A percentile compares a stretch with the other conserved stretches of the same genome.
Evolutionary conservation across 495 filamentous ascomycete genomes (phyloP).

Genomic region (Hypoxylon fuscum): DNA sequence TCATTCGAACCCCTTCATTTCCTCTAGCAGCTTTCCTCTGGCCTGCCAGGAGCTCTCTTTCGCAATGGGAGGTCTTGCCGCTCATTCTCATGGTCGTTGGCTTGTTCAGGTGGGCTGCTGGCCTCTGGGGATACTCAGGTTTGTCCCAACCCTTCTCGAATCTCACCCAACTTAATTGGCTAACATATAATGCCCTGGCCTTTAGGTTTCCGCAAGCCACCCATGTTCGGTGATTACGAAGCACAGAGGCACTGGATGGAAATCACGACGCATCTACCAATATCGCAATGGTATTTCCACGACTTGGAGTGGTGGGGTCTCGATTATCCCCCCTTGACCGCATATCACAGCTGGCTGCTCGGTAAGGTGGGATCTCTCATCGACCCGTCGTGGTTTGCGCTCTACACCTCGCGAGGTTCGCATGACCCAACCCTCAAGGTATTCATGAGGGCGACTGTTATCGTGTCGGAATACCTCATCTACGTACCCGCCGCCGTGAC

Average conservation of each 20-base stretch:
- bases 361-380: slow-evolving; percentile 85
- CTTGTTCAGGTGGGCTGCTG: slow-evolving; percentile 91
- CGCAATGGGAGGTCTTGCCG: slow-evolving; percentile 93
- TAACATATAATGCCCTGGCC: slow-evolving; percentile 10
- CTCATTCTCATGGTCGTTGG: slow-evolving; percentile 89
- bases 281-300: slow-evolving; percentile 97
- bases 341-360: slow-evolving; percentile 94
- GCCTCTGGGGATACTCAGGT: slow-evolving; percentile 96
- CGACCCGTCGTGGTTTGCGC: slow-evolving; percentile 87
- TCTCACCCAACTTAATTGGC: not conserved
- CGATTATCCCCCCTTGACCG: slow-evolving; percentile 96
- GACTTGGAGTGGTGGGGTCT: slow-evolving; percentile 97
- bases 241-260: slow-evolving; percentile 99
- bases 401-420: slow-evolving; percentile 81
- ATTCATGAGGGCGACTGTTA: slow-evolving; percentile 91
- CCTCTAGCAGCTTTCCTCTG: slow-evolving; percentile 91
- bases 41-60: slow-evolving; percentile 82
- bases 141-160: slow-evolving; percentile 5
- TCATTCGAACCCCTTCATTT: slow-evolving; percentile 66
- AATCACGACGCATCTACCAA: slow-evolving; percentile 84
- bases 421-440: slow-evolving; percentile 85
- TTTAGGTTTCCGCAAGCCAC: slow-evolving; percentile 78
- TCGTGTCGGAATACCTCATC: slow-evolving; percentile 87
- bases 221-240: slow-evolving; percentile 97
- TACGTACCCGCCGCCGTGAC: slow-evolving; percentile 87